These are phyloP conservation scores for Thermochaetoides thermophila DNA, from an alignment of 495 filamentous ascomycete species.

Conservation along the genomic window DNA sequence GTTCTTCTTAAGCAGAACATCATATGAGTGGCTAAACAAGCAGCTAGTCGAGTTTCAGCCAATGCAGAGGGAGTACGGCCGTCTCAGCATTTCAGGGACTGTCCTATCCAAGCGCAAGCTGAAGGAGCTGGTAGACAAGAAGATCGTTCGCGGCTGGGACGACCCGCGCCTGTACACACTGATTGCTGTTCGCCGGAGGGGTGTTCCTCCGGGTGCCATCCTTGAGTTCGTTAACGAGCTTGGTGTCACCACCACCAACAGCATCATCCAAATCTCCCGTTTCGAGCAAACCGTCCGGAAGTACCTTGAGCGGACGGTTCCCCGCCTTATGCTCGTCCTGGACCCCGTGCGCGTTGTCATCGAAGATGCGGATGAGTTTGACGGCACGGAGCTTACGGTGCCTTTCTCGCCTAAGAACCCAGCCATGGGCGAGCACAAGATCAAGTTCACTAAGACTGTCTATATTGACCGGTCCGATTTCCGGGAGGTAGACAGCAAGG, in stretches of 20 bases:
- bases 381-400: conserved; percentile 38
- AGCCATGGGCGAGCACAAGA: conserved; percentile 39
- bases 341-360: conserved; percentile 71
- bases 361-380: conserved; percentile 55
- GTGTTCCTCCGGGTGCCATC: conserved; percentile 76
- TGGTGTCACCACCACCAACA: conserved; percentile 64
- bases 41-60: conserved; percentile 59
- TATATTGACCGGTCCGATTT: conserved; percentile 94
- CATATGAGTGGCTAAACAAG: conserved; percentile 77
- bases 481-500: conserved; percentile 64
- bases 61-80: conserved; percentile 67
- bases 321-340: conserved; percentile 72
- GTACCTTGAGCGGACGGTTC: conserved; percentile 73
- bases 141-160: conserved; percentile 70
- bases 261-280: conserved; percentile 54
- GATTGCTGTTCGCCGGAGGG: conserved; percentile 68
- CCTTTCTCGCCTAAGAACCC: conserved; percentile 67
- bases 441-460: conserved; percentile 71
- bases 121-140: conserved; percentile 55
- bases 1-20: conserved; percentile 58
- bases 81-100: conserved; percentile 66
- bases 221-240: conserved; percentile 78
- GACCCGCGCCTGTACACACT: conserved; percentile 82
- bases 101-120: conserved; percentile 77
- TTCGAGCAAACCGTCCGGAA: conserved; percentile 69